phyloP scores from a whole-genome alignment of 306 rosid species.

The Dalbergia cultrata region DNA sequence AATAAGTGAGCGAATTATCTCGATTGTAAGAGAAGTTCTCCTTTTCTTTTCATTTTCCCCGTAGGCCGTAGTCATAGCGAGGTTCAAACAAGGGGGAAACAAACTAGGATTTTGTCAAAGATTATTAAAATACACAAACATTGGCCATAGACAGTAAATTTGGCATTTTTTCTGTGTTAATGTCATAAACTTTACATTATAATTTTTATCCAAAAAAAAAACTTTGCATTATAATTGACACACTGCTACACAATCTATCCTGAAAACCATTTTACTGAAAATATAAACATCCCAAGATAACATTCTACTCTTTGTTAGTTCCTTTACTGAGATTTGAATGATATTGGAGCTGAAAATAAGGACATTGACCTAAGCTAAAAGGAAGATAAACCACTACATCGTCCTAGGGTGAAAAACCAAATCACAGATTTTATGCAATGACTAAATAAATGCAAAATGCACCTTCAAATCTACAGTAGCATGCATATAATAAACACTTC shows the following conservation, averaged over 20 bases:
- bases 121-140: constrained; percentile 31
- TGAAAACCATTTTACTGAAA: constrained; percentile 9
- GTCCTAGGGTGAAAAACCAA: neutral
- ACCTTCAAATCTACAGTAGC: constrained; percentile 26
- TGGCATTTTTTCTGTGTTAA: neutral
- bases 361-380: neutral
- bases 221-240: neutral
- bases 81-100: neutral
- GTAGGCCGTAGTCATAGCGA: neutral
- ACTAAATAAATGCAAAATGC: constrained; percentile 36
- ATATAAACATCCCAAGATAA: neutral
- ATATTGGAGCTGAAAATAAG: neutral
- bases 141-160: neutral
- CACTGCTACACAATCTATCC: constrained; percentile 26
- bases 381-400: neutral
- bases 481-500: constrained; percentile 2
- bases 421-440: constrained; percentile 22
- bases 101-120: neutral
- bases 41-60: neutral
- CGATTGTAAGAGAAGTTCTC: neutral
- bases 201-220: neutral
- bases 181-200: neutral
- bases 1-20: constrained; percentile 22
- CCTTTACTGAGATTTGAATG: neutral
- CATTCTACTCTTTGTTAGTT: neutral